These are phyloP conservation scores for Westerdykella sp. DNA, from an alignment of 2,329 filamentous ascomycete genomes.

Conservation along the genomic window DNA sequence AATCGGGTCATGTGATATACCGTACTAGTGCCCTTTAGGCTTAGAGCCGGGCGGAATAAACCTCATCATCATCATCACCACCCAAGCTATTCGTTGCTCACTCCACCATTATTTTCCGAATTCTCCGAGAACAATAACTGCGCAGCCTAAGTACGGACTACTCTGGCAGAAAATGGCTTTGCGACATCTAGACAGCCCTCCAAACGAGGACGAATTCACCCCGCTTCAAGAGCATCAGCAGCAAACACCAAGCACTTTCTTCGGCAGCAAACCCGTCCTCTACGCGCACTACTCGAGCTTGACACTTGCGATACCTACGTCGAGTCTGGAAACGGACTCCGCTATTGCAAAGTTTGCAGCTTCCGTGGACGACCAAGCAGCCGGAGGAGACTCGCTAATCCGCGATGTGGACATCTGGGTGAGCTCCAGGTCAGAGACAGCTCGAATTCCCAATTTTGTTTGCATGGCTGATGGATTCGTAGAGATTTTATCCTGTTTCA, in stretches of 20 bases:
- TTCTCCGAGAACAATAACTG: too few relatives aligned
- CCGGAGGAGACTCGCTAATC: slow-evolving; percentile 21
- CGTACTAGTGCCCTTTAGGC: too few relatives aligned
- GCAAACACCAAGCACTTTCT: slow-evolving; percentile 67
- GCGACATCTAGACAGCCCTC: slow-evolving; percentile 52
- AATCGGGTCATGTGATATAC: too few relatives aligned
- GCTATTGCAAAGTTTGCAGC: slow-evolving; percentile 41
- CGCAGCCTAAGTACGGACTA: too few relatives aligned
- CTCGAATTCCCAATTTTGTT: background rate
- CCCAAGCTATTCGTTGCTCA: too few relatives aligned
- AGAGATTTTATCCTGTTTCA: slow-evolving; percentile 61
- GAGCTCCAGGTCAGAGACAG: slow-evolving; percentile 37
- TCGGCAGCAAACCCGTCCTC: slow-evolving; percentile 63
- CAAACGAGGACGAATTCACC: slow-evolving; percentile 55
- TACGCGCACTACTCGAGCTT: slow-evolving; percentile 56
- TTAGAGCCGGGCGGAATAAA: too few relatives aligned
- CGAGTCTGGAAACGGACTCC: slow-evolving; percentile 48
- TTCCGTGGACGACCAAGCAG: slow-evolving; percentile 15
- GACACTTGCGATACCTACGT: slow-evolving; percentile 53
- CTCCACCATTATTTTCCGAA: too few relatives aligned
- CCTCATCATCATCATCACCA: too few relatives aligned
- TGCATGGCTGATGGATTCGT: slow-evolving; percentile 1
- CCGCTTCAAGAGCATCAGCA: slow-evolving; percentile 63
- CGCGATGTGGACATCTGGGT: slow-evolving; percentile 45
- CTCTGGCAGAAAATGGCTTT: slow-evolving; percentile 26